Evolutionary conservation across 2,329 filamentous ascomycete species (phyloP), one percentile per base, ranked within the genome.

Genomic region (Elsinoe ampelina): DNA sequence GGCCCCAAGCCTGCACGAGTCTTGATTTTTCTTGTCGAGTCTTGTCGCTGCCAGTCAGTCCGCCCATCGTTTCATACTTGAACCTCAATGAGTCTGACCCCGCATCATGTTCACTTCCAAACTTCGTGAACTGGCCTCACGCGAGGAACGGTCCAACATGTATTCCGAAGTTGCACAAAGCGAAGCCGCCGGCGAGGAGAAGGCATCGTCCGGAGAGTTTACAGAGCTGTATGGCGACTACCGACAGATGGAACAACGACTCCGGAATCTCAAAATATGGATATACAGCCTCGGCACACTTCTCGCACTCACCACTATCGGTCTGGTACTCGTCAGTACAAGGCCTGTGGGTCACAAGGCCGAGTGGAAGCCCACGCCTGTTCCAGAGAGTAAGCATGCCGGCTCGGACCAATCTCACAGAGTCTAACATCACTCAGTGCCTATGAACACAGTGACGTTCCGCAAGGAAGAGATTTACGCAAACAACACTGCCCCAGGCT

Each of bases 401-500:
- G 5, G 10, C n/a, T 15, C 34, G 3, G 11, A 2, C 2, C 26
- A 19, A 5, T 12, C 34, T 15, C 15, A 35, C 30, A 7, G n/a
- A 15, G 13, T 12, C 34, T 32, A 30, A 36, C 34, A 1, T 19
- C n/a, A 19, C 8, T n/a, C 50, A 63, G 61, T 65, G 38, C 60
- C 62, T 22, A 58, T 51, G 26, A 60, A 58, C 13, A 47, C 36
- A 8, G 59, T 62, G 5, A 66, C 55, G 2, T 68, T 68, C 54
- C 60, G 65, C 10, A 60, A 54, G 39, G 58, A 67, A 39, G 58
- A 61, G 3, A 47, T 60, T 22, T 69, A 63, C 58, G 62, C 64
- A 35, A 57, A 54, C 11, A 51, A 61, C 13, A 63, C 63, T 2
- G 61, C 60, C 2, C 59, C 58, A 7, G 59, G 65, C 26, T 60